Base-by-base conservation (phyloP, 441 rosid genomes). In the Mallotus repandus region DNA sequence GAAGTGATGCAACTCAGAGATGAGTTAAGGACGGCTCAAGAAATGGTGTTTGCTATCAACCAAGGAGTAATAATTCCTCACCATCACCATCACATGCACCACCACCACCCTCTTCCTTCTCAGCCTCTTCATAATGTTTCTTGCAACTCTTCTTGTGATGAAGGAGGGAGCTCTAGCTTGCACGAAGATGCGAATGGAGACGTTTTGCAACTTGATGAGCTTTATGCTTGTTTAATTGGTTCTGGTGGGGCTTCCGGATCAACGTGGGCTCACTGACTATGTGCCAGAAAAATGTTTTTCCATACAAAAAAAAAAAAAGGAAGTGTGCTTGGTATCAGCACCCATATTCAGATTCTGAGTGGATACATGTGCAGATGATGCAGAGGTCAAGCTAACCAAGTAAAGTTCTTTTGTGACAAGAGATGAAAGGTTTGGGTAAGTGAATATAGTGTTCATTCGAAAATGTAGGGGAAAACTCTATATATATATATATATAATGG, bases 151-250 rank as follows among this genome's bases (percentile, higher is more conserved):
- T 81, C 79, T 41, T 72, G 69, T 57, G 83, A 78, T 45, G 81
- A 73, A 57, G 81, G 80, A 25, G 82, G 75, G 2, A 78, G 74
- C 75, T 76, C 79, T 15, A 69, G 80, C 66, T 74, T 79, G 63
- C 72, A 77, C 57, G 81, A 76, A 22, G 77, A 76, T 7, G 82
- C 70, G 22, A 73, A 72, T 66, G 79, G 80, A 69, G 85, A 81
- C 69, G 82, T 75, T 21, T 68, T 88, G 80, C 87, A 78, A 49
- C 74, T 87, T 21, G 90, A 87, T 48, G 93, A 90, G 77, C 89
- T 89, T 13, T 91, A 85, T 74, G 88, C 89, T 79, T 84, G 94
- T 76, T 84, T 88, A 55, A 59, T 88, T 58, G 86, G 84, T 57
- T 81, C 61, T 22, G 69, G 76, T 78, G 71, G 49, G 15, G 56